Conservation (phyloP, 257 asterid species). For the Plantago ovata region DNA sequence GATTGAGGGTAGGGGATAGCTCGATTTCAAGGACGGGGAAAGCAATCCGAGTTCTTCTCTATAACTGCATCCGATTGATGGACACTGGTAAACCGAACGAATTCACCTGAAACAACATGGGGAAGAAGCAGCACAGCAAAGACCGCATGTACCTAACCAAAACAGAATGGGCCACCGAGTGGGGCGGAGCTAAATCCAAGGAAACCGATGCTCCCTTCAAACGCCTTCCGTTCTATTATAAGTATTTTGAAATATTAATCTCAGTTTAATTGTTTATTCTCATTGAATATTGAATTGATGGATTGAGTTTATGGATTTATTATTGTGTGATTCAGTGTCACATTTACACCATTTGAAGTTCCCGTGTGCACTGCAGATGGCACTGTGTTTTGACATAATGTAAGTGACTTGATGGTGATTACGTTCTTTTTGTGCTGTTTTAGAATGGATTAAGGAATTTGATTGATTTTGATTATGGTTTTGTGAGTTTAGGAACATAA, state of each 20-base stretch:
- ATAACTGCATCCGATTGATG: too few species aligned
- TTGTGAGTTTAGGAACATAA: too few species aligned
- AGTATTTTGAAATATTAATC: not conserved
- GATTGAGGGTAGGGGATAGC: too few species aligned
- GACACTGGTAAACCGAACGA: constrained; percentile 25
- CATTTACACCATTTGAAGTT: constrained; percentile 88
- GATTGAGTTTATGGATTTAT: constrained; percentile 10
- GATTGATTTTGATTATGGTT: too few species aligned
- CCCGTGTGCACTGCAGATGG: constrained; percentile 93
- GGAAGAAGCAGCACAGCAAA: constrained; percentile 98
- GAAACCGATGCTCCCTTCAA: constrained; percentile 74
- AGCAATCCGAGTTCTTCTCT: too few species aligned
- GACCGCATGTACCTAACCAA: constrained; percentile 93
- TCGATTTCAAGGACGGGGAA: too few species aligned
- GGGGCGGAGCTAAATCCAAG: constrained; percentile 99
- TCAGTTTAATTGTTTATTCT: not conserved
- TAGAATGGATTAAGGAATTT: too few species aligned
- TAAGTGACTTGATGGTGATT: constrained; percentile 39
- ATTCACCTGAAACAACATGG: constrained; percentile 42
- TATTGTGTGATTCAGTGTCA: too few species aligned
- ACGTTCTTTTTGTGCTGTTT: constrained; percentile 22
- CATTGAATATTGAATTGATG: not conserved
- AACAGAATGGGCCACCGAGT: constrained; percentile 99
- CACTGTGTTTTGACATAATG: constrained; percentile 76
- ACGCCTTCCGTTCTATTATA: constrained; percentile 88